Percentiles rank a stretch among this genome's conserved stretches.
Conservation (phyloP, 225 moss, liverwort and hornwort species). For the Bryoerythrophyllum caledonicum region DNA sequence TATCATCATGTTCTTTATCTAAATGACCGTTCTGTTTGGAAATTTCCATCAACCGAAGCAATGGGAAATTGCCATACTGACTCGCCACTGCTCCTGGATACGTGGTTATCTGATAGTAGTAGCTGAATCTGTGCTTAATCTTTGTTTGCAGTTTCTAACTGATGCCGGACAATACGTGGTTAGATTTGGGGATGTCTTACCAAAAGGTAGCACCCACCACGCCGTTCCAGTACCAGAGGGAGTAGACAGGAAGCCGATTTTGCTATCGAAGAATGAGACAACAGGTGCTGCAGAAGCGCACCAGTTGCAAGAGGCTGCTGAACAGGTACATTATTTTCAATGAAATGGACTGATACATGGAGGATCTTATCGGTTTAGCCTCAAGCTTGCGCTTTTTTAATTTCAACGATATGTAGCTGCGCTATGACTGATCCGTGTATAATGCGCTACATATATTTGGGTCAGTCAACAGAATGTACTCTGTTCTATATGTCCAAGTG, state of each 20-base stretch:
- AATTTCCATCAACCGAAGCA: neutral
- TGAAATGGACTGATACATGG: neutral
- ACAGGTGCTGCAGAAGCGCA: slow-evolving; percentile 48
- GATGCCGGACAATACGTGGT: slow-evolving; percentile 94
- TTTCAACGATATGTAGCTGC: neutral
- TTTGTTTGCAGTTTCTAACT: slow-evolving; percentile 71
- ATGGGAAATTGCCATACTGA: neutral
- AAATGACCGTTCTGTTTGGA: neutral
- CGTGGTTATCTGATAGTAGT: neutral
- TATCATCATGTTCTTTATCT: slow-evolving; percentile 3
- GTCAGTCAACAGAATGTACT: neutral
- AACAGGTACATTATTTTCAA: slow-evolving; percentile 30
- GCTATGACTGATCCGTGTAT: slow-evolving; percentile 6
- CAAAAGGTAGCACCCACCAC: slow-evolving; percentile 32
- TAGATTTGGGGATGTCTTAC: slow-evolving; percentile 73
- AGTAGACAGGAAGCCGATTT: slow-evolving; percentile 48
- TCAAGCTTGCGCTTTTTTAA: neutral
- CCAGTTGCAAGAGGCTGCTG: slow-evolving; percentile 43
- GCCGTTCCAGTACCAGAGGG: slow-evolving; percentile 18
- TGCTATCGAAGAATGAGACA: slow-evolving; percentile 37
- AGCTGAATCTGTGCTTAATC: slow-evolving; percentile 16
- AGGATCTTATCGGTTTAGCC: neutral
- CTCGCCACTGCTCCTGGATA: neutral
- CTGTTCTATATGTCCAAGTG: neutral
- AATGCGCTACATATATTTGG: neutral